These are phyloP conservation scores for Beauveria pseudobassiana DNA, from an alignment of 2,329 filamentous ascomycete genomes.

Conservation along the genomic window DNA sequence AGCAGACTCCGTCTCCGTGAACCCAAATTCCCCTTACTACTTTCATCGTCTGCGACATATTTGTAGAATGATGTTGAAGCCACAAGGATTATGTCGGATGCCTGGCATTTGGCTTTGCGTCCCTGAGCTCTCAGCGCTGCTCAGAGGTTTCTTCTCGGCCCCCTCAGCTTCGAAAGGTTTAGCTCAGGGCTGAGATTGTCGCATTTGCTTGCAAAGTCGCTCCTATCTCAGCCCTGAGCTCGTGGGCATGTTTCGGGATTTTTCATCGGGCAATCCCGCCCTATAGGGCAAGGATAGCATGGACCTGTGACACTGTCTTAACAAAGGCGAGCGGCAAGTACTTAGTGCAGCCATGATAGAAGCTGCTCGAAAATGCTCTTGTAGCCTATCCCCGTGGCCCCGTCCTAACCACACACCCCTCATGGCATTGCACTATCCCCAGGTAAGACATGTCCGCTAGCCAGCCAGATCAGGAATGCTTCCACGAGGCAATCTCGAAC, in stretches of 20 bases:
- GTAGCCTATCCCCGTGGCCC: neutral
- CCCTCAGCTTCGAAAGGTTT: neutral
- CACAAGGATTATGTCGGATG: no score
- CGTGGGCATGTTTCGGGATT: neutral
- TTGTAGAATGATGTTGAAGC: no score
- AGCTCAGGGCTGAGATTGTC: neutral
- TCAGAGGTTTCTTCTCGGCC: neutral
- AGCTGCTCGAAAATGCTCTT: neutral
- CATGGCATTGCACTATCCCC: neutral
- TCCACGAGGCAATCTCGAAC: constrained; percentile 7
- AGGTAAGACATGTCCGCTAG: neutral
- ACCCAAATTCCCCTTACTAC: no score
- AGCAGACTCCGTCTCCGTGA: no score
- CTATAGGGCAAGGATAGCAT: neutral
- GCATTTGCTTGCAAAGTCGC: neutral
- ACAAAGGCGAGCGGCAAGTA: neutral
- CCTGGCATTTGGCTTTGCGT: no score
- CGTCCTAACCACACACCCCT: neutral
- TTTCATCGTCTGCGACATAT: no score
- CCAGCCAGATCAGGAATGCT: constrained; percentile 7
- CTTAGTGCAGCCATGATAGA: neutral
- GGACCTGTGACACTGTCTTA: neutral
- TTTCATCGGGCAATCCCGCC: neutral
- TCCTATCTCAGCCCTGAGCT: neutral
- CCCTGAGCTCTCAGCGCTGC: no score